Conservation (phyloP, 768 basidiomycete species). For the Suillus decipiens region DNA sequence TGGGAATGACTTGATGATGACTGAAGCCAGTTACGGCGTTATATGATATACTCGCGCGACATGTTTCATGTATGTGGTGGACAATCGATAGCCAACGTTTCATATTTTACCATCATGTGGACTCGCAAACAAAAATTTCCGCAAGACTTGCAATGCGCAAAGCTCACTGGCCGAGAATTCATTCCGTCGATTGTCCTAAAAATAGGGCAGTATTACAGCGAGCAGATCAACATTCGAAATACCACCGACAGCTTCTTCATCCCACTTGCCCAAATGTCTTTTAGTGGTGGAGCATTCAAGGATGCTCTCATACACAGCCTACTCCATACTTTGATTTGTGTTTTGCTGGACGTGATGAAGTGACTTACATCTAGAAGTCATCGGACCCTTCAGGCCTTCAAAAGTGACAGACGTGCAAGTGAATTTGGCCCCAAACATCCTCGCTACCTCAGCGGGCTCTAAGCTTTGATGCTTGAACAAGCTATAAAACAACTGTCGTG, state of each 20-base stretch:
- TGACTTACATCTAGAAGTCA: constrained; percentile 62
- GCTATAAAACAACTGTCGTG: too few species aligned
- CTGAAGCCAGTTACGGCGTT: constrained; percentile 16
- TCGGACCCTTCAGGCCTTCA: constrained; percentile 71
- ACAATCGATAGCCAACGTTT: constrained; percentile 1
- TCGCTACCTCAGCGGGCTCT: too few species aligned
- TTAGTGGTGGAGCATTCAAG: constrained; percentile 65
- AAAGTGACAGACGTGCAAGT: constrained; percentile 63
- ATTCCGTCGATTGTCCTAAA: constrained; percentile 73
- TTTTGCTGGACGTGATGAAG: neutral
- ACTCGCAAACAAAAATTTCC: constrained; percentile 39
- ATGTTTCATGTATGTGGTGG: neutral
- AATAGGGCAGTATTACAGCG: constrained; percentile 1
- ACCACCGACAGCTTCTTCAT: constrained; percentile 73
- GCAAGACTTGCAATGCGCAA: constrained; percentile 64
- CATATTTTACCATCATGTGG: constrained; percentile 10
- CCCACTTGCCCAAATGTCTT: constrained; percentile 89
- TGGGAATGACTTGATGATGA: constrained; percentile 37
- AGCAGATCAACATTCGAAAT: neutral
- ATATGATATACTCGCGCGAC: constrained; percentile 4
- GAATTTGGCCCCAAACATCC: constrained; percentile 8
- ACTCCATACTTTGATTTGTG: constrained; percentile 1
- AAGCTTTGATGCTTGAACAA: too few species aligned
- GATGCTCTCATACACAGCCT: constrained; percentile 79
- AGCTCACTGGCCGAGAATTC: constrained; percentile 65